A percentile compares a stretch with the other conserved stretches of the same genome.
These are phyloP conservation scores for Sarcodon sp. DNA, from an alignment of 768 basidiomycete genomes.

Conservation along the genomic window DNA sequence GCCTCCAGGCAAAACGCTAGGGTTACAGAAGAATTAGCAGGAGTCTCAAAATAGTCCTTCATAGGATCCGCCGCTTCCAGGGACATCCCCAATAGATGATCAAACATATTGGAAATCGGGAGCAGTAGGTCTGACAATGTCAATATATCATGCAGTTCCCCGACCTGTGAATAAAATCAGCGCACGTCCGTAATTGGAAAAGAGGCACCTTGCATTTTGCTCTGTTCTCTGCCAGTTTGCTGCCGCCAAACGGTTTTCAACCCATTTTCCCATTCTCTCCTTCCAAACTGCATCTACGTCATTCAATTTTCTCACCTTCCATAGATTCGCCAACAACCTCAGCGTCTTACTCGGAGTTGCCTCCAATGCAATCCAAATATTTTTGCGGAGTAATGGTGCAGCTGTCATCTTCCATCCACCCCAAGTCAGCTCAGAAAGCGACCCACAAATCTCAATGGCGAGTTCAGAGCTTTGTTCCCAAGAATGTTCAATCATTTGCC, in stretches of 20 bases:
- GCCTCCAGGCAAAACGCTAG: constrained; percentile 47
- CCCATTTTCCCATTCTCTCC: constrained; percentile 37
- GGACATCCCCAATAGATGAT: constrained; percentile 29
- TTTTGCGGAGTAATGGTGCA: constrained; percentile 42
- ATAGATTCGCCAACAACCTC: constrained; percentile 37
- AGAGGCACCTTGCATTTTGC: constrained; percentile 23
- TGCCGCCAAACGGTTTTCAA: constrained; percentile 24
- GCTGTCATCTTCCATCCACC: constrained; percentile 67
- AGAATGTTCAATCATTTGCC: constrained; percentile 38
- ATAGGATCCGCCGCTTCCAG: constrained; percentile 18
- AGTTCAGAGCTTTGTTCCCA: constrained; percentile 28
- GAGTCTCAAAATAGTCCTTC: constrained; percentile 16
- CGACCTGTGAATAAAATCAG: constrained; percentile 20
- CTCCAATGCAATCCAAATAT: constrained; percentile 32
- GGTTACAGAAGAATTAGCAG: constrained; percentile 37
- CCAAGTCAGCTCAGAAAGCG: constrained; percentile 56
- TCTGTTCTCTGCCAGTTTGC: constrained; percentile 22
- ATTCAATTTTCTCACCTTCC: constrained; percentile 32
- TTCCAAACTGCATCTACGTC: constrained; percentile 52
- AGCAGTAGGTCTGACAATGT: constrained; percentile 40
- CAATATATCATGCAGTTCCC: constrained; percentile 42
- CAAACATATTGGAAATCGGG: constrained; percentile 24
- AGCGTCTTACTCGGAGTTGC: constrained; percentile 28
- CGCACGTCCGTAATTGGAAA: neutral
- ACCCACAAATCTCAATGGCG: constrained; percentile 41